Conservation (phyloP, 192 early-diverging fungal species). For the Chytriomyces hyalinus region DNA sequence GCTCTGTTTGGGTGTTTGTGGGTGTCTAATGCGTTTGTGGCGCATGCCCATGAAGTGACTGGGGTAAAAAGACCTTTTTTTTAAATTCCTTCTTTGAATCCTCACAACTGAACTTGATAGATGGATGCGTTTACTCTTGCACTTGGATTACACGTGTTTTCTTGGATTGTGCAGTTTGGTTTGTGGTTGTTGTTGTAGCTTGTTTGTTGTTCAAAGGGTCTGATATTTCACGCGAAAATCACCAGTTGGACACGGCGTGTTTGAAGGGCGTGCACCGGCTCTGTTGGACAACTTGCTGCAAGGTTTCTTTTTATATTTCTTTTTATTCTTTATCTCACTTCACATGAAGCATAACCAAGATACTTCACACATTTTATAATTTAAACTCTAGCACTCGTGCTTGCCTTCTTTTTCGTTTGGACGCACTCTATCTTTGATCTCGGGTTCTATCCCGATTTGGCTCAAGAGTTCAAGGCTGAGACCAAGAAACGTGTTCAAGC, state of each 20-base stretch:
- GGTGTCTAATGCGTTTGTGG: no score
- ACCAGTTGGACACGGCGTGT: slow-evolving; percentile 80
- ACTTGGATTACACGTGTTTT: slow-evolving; percentile 65
- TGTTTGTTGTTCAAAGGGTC: not conserved
- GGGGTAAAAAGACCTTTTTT: no score
- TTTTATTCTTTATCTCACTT: not conserved
- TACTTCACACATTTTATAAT: no score
- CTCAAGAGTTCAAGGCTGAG: slow-evolving; percentile 62
- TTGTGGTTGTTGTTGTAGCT: slow-evolving; percentile 1
- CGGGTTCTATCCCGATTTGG: slow-evolving; percentile 80
- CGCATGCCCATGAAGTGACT: no score
- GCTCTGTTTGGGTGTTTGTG: no score
- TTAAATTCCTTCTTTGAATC: no score
- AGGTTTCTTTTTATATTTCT: slow-evolving; percentile 49
- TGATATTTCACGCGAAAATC: not conserved
- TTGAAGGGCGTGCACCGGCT: slow-evolving; percentile 85
- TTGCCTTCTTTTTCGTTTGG: slow-evolving; percentile 94
- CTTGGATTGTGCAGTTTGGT: slow-evolving; percentile 88
- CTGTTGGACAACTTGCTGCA: slow-evolving; percentile 85
- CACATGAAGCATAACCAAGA: not conserved
- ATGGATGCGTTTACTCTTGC: slow-evolving; percentile 46
- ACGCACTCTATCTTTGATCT: slow-evolving; percentile 80
- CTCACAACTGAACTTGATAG: slow-evolving; percentile 3
- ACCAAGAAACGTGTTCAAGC: slow-evolving; percentile 59
- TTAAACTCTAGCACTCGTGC: slow-evolving; percentile 70